Base-by-base conservation (phyloP, 2,329 filamentous ascomycete genomes). In the Neofusicoccum ribis region DNA sequence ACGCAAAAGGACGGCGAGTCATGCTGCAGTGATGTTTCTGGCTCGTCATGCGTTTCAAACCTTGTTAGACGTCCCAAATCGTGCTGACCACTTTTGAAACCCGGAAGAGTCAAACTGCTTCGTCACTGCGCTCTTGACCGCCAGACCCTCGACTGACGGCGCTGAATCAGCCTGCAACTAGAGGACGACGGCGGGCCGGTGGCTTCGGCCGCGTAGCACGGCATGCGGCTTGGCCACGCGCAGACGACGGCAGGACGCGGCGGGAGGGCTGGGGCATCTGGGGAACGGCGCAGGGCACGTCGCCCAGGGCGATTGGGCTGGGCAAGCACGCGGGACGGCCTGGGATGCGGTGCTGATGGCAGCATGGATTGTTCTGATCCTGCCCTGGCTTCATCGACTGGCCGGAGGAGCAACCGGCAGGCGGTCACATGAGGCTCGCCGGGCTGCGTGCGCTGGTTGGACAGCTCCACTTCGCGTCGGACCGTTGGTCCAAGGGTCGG, bases 381-480 rank as follows among this genome's bases (percentile, higher is more conserved):
- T 31, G 27, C 27, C 27, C 27, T 31, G 5, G 5, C 27, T 31
- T 1, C 17, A 8, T 39, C 17, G 51, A 14, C n/a, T 7, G 51
- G 51, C 36, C 34, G 51, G 14, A 52, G 50, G n/a, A 49, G 46
- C 46, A 49, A 49, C 46, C 17, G 20, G 46, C 23, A 14, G 47
- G 9, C 31, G 12, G 56, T 49, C 56, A 60, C 56, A 47, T 47
- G 43, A 60, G 56, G 41, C 27, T 31, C 17, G 36, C 52, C 50
- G 31, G 34, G 31, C 31, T 52, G 20, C 8, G 51, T 36, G 51
- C 36, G 59, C 56, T 62, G 59, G 37, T 43, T 46, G 61, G 61
- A 17, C 39, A 31, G 51, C 41, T 64, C 51, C 62, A 58, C 62
- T 49, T 64, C 43, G 63, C 63, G 44, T 64, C 63, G 63, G 63